Base-by-base conservation (phyloP, 1,139 yeast species). In the Debaryomyces sp. region DNA sequence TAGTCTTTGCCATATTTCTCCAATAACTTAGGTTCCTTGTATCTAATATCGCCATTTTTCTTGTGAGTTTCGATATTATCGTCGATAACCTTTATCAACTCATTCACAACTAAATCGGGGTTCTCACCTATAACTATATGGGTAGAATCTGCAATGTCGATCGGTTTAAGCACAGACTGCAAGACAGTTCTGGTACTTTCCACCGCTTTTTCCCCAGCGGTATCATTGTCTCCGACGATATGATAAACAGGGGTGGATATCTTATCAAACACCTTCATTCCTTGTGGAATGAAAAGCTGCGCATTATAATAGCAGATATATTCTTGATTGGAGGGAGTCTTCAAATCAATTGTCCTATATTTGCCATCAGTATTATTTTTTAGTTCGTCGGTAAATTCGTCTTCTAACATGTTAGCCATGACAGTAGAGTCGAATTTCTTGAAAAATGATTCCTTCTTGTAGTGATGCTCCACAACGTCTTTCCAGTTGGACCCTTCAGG, bases 121-220 rank as follows among this genome's bases (percentile, higher is more conserved):
- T 57, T 58, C 55, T 80, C 85, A 32, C 71, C 70, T 44, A 75
- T 73, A 24, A 77, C 64, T 50, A 75, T 56, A 60, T 79, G 87
- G 37, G 69, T 68, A 0, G 79, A 83, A 3, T 64, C 67, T n/a
- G 61, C 61, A 13, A 80, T 60, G 23, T 63, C 64, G 12, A 62
- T 64, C 4, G 64, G 52, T 6, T 60, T 40, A 26, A 73, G 57
- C 2, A 62, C 57, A 3, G 64, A 56, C 13, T 72, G 67, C 5
- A 63, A 50, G 1, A 49, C 43, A 15, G 43, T 36, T 36, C 64
- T 54, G 36, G 64, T 48, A 40, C 40, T 61, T 4, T 61, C 64
- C 6, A 63, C 62, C 5, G 63, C 51, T 6, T 50, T 55, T 1
- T 72, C 84, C 81, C 80, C 37, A 6, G 46, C 32, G 5, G 58